These are phyloP conservation scores for Ploettnerulaceae sp. DNA, from an alignment of 2,329 filamentous ascomycete genomes.

Conservation along the genomic window DNA sequence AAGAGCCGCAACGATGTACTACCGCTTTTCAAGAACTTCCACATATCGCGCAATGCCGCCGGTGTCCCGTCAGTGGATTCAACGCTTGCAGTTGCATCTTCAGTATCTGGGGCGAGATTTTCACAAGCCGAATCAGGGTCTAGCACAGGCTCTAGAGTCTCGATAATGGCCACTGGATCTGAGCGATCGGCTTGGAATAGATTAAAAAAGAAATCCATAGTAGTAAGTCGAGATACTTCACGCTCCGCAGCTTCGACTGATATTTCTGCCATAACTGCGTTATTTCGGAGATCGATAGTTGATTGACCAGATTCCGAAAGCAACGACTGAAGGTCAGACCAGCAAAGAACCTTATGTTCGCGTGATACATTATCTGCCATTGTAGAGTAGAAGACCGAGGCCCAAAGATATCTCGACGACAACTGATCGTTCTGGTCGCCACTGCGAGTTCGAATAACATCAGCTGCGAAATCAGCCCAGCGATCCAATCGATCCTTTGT, in stretches of 20 bases:
- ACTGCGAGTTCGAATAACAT: conserved; percentile 39
- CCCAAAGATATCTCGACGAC: conserved; percentile 60
- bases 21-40: conserved; percentile 77
- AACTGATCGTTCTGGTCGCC: conserved; percentile 37
- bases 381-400: conserved; percentile 57
- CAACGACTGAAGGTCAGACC: conserved; percentile 55
- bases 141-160: conserved; percentile 86
- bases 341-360: conserved; percentile 56
- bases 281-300: conserved; percentile 69
- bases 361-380: conserved; percentile 50
- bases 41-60: conserved; percentile 63
- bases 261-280: conserved; percentile 81
- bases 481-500: conserved; percentile 55
- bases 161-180: conserved; percentile 80
- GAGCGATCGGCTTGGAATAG: conserved; percentile 80
- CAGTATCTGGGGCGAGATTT: conserved; percentile 23
- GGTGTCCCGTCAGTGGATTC: conserved; percentile 28
- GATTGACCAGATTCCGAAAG: conserved; percentile 45
- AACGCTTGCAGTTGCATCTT: conserved; percentile 12
- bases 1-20: conserved; percentile 80
- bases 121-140: conserved; percentile 59
- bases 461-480: conserved; percentile 55
- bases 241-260: conserved; percentile 79
- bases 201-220: conserved; percentile 91
- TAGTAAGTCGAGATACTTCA: conserved; percentile 87